A percentile compares a stretch with the other conserved stretches of the same genome.
These are phyloP conservation scores for Mortierella sp. DNA, from an alignment of 371 early-diverging fungal genomes.

Conservation along the genomic window DNA sequence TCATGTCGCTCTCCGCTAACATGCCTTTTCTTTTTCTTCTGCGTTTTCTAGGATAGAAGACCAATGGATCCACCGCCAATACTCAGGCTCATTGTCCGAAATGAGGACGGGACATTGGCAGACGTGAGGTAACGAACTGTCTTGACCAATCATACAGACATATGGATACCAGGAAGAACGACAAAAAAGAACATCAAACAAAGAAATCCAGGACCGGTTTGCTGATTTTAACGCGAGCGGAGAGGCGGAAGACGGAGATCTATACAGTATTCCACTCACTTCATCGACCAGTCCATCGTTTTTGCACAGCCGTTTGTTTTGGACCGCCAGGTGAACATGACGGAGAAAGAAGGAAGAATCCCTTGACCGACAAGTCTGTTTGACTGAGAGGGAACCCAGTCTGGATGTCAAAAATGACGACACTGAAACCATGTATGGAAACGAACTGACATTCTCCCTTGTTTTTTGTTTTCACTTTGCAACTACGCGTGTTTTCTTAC, in stretches of 20 bases:
- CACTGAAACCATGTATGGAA: not conserved
- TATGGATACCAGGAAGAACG: not conserved
- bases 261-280: not conserved
- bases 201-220: too few relatives aligned
- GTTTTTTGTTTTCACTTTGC: not conserved
- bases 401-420: not conserved
- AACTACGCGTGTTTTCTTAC: not conserved
- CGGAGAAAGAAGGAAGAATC: not conserved
- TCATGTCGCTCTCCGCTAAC: not conserved
- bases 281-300: not conserved
- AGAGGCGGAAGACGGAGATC: not conserved
- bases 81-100: slow-evolving; percentile 57
- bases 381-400: not conserved
- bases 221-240: not conserved
- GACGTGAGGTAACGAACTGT: slow-evolving; percentile 57
- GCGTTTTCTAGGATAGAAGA: slow-evolving; percentile 63
- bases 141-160: not conserved
- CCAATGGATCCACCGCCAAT: slow-evolving; percentile 73
- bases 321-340: not conserved
- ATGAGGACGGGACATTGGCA: slow-evolving; percentile 49
- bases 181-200: not conserved
- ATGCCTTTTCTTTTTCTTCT: not conserved
- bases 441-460: not conserved
- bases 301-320: not conserved
- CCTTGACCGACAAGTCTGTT: not conserved